Percentiles rank a stretch among this genome's conserved stretches.
Evolutionary conservation across 495 filamentous ascomycete genomes (phyloP).

Genomic region (Neurospora sp.): DNA sequence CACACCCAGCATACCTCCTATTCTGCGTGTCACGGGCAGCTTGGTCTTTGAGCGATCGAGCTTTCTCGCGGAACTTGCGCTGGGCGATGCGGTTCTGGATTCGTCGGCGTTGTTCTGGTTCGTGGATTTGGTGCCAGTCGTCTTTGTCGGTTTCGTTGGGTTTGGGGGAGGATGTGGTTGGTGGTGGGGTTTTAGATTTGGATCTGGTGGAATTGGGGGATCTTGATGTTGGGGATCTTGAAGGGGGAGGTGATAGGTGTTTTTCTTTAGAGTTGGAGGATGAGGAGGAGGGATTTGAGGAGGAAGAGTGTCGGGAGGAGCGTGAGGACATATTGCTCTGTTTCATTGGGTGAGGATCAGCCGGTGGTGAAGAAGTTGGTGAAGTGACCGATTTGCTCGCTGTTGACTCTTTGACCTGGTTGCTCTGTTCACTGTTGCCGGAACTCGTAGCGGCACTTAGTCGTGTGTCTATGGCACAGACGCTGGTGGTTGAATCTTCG

Average conservation of each 20-base stretch:
- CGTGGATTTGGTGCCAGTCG: constrained; percentile 51
- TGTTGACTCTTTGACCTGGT: no score
- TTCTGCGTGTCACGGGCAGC: constrained; percentile 47
- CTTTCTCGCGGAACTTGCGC: constrained; percentile 53
- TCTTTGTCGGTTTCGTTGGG: no score
- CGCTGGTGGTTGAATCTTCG: background rate
- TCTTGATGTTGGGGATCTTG: background rate
- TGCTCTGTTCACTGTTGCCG: no score
- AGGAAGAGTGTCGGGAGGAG: background rate
- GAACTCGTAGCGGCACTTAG: no score
- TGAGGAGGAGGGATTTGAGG: background rate
- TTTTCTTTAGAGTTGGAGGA: background rate
- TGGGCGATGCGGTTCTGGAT: constrained; percentile 54
- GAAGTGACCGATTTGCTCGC: no score
- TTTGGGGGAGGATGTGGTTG: no score
- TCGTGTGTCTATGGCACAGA: background rate
- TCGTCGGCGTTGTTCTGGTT: constrained; percentile 48
- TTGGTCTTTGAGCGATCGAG: constrained; percentile 47
- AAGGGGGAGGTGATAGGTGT: background rate
- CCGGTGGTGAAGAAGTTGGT: no score
- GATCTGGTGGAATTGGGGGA: background rate
- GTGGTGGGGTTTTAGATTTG: background rate
- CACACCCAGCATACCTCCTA: constrained; percentile 40
- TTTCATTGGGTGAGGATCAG: no score
- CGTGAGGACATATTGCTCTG: background rate